These are phyloP conservation scores for Penicillium coprophilum DNA, from an alignment of 495 filamentous ascomycete species.

Conservation along the genomic window DNA sequence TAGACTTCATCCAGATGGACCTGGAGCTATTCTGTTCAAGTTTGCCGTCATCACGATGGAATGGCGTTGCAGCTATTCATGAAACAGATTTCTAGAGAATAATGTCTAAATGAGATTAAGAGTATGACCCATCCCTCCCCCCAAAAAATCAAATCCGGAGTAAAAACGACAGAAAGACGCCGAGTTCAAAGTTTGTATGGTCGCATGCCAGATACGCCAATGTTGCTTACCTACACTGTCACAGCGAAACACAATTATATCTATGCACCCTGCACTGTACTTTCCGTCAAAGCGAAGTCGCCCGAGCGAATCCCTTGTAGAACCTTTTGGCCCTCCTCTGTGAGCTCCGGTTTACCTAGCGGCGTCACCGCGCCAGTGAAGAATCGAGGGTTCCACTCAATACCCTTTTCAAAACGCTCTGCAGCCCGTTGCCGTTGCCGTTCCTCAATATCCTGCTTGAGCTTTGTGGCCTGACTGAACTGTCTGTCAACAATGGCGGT, in stretches of 20 bases:
- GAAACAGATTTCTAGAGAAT: slow-evolving; percentile 12
- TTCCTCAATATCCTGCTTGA: slow-evolving; percentile 92
- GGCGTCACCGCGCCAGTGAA: slow-evolving; percentile 75
- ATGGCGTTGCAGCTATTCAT: slow-evolving; percentile 14
- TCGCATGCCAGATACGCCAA: slow-evolving; percentile 37
- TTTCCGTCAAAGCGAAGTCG: slow-evolving; percentile 57
- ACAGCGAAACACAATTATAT: slow-evolving; percentile 17
- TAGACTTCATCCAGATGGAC: not conserved
- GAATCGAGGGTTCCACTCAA: slow-evolving; percentile 84
- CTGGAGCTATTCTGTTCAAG: not conserved
- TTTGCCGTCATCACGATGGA: not conserved
- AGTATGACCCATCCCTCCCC: not conserved
- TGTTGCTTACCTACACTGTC: slow-evolving; percentile 9
- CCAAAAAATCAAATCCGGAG: not conserved
- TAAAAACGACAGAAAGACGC: slow-evolving; percentile 14
- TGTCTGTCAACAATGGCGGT: slow-evolving; percentile 82
- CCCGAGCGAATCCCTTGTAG: slow-evolving; percentile 66
- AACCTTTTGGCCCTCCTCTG: slow-evolving; percentile 68
- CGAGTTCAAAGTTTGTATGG: slow-evolving; percentile 16
- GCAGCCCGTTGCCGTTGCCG: slow-evolving; percentile 79
- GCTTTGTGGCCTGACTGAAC: slow-evolving; percentile 75
- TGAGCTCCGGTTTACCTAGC: slow-evolving; percentile 75
- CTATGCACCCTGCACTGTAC: slow-evolving; percentile 44
- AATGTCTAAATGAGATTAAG: slow-evolving; percentile 22
- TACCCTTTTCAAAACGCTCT: slow-evolving; percentile 64